Percentiles rank a stretch among this genome's conserved stretches.
phyloP scores from a whole-genome alignment of 495 filamentous ascomycete genomes.

The Jackrogersella multiformis region DNA sequence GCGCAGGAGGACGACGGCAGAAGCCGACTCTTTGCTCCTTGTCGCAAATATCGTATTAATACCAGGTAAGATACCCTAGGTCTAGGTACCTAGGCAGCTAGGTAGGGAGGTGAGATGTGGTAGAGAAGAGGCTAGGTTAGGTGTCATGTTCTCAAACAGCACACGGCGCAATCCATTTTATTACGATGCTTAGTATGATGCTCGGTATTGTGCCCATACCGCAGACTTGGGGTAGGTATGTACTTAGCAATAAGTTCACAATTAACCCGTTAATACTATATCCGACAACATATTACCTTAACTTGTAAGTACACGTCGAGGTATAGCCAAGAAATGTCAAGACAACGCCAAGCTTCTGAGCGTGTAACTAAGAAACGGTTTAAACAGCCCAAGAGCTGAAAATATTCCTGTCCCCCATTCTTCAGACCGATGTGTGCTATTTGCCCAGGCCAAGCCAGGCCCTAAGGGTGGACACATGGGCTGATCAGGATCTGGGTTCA shows the following conservation, averaged over 20 bases:
- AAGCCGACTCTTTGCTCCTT: too few species aligned
- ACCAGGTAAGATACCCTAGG: too few species aligned
- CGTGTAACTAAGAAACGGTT: conserved; percentile 32
- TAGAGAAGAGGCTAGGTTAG: conserved; percentile 2
- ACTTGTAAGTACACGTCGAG: conserved; percentile 1
- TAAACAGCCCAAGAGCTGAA: conserved; percentile 16
- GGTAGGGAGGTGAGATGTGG: too few species aligned
- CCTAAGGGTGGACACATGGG: conserved; percentile 33
- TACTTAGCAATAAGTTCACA: conserved; percentile 16
- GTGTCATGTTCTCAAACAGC: background rate
- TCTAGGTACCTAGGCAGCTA: too few species aligned
- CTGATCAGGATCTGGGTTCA: conserved; percentile 42
- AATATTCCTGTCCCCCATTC: conserved; percentile 4
- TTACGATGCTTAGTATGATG: background rate
- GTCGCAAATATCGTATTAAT: too few species aligned
- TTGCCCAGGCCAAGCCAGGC: conserved; percentile 28
- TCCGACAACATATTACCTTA: background rate
- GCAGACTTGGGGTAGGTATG: conserved; percentile 7
- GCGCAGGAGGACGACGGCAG: background rate
- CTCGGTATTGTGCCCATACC: conserved; percentile 13
- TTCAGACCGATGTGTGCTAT: conserved; percentile 23
- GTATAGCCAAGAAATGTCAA: conserved; percentile 38
- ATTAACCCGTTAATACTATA: conserved; percentile 5
- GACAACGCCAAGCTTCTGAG: conserved; percentile 36
- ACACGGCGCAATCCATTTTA: background rate